phyloP scores from a whole-genome alignment of 2,329 filamentous ascomycete genomes.

The Exserohilum rostratum region DNA sequence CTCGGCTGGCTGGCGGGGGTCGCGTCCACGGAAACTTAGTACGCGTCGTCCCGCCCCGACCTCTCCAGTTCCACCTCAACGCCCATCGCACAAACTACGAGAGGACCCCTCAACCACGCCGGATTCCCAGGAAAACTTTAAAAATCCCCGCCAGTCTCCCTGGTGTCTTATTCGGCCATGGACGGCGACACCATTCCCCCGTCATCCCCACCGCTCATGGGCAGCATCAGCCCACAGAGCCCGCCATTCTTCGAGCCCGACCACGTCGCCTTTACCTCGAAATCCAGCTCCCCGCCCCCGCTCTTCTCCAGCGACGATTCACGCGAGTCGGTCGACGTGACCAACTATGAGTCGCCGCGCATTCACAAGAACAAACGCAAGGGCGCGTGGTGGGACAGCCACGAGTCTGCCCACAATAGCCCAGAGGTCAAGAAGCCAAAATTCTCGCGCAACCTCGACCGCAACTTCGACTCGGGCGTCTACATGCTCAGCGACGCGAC shows the following conservation, averaged over 20 bases:
- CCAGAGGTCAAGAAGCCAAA: constrained; percentile 34
- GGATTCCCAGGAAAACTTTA: background rate
- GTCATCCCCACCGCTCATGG: constrained; percentile 33
- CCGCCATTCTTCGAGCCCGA: constrained; percentile 35
- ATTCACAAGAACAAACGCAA: constrained; percentile 42
- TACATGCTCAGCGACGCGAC: constrained; percentile 41
- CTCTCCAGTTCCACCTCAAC: constrained; percentile 5
- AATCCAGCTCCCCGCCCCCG: constrained; percentile 41
- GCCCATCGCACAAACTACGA: background rate
- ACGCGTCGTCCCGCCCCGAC: constrained; percentile 18
- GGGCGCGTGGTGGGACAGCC: constrained; percentile 40
- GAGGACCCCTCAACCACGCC: background rate
- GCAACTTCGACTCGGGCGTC: constrained; percentile 42
- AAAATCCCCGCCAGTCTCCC: background rate
- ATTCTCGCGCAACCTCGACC: constrained; percentile 39
- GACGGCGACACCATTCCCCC: constrained; percentile 29
- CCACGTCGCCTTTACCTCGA: constrained; percentile 27
- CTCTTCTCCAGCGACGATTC: constrained; percentile 45
- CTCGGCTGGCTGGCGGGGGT: constrained; percentile 22
- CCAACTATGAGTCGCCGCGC: constrained; percentile 42
- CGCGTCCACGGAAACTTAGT: constrained; percentile 16
- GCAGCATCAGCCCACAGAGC: constrained; percentile 24
- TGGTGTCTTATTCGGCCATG: constrained; percentile 17
- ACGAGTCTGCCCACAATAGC: constrained; percentile 20
- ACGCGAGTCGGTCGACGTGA: constrained; percentile 34